These are phyloP conservation scores for Deinandra increscens DNA, from an alignment of 129 eudicot species.

Conservation along the genomic window DNA sequence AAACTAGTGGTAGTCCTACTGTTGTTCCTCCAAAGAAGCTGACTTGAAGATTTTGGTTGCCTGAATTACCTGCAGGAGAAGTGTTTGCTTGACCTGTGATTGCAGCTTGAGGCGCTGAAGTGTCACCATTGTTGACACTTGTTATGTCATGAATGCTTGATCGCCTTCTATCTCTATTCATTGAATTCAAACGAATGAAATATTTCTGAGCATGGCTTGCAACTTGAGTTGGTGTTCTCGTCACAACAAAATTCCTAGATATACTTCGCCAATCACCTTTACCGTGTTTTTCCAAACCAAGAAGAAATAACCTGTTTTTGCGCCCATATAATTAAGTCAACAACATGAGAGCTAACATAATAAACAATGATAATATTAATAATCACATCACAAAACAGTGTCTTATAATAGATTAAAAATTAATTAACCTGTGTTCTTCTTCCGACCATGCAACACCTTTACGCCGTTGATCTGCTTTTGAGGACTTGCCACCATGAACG, in stretches of 20 bases:
- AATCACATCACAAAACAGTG: not conserved
- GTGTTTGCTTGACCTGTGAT: constrained; percentile 43
- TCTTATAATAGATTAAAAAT: constrained; percentile 1
- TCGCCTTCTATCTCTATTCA: constrained; percentile 56
- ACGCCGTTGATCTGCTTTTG: constrained; percentile 63
- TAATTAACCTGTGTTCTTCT: constrained; percentile 69
- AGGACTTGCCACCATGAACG: constrained; percentile 53
- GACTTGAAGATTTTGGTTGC: constrained; percentile 21
- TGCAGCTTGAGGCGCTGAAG: constrained; percentile 32
- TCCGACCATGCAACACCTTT: constrained; percentile 87
- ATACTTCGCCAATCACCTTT: constrained; percentile 72
- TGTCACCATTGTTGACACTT: constrained; percentile 43
- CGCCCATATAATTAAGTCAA: not conserved
- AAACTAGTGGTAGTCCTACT: constrained; percentile 30
- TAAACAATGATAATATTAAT: not conserved
- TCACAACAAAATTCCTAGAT: constrained; percentile 54
- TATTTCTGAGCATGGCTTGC: constrained; percentile 71
- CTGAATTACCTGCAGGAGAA: constrained; percentile 36
- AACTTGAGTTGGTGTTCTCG: constrained; percentile 66
- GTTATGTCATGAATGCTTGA: constrained; percentile 68
- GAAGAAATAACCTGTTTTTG: constrained; percentile 54
- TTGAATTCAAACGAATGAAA: constrained; percentile 52
- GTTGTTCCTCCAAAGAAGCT: constrained; percentile 21
- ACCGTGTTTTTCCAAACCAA: constrained; percentile 57
- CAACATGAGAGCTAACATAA: not conserved